Base-by-base conservation (phyloP, 768 basidiomycete species). In the Lactifluus pinguis region DNA sequence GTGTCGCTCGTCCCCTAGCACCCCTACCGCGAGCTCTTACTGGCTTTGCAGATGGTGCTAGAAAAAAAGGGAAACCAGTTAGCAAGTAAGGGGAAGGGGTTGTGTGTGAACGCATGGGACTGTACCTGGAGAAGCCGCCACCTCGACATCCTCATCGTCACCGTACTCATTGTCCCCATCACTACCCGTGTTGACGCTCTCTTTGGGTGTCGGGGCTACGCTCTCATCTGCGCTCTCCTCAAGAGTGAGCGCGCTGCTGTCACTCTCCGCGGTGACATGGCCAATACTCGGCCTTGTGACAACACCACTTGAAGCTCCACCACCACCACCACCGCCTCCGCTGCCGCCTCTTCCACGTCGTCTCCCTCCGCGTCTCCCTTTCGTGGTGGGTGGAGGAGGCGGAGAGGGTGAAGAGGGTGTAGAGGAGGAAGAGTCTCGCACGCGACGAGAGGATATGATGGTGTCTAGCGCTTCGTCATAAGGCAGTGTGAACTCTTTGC, bases 201-300 rank as follows among this genome's bases (percentile, higher is more conserved):
- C 85, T 67, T 81, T 75, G 0, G 84, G 83, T 9, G 84, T 85
- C 29, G 80, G 83, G 17, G 72, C 75, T 6, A 72, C 74, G 49
- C 77, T 81, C 68, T 92, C 89, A 58, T 91, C 89, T 7, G 83
- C 87, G 62, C 87, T 90, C 71, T 91, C 88, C 71, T 91, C 88
- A 69, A 87, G 84, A 4, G 89, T 92, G 67, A 92, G 70, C 30
- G 86, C 89, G 64, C 89, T 91, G 67, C 87, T 89, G 64, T 91
- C 89, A 68, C 89, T 91, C 68, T 92, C 88, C 1, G 89, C 89
- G 14, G 82, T 83, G 2, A 90, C 81, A n/a, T 90, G 72, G 0
- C 88, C 88, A 0, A 87, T 86, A 6, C 45, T 47, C 73, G 86
- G 75, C 59, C 84, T 68, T 54, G 67, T 81, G 7, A 71, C 76